Base-by-base conservation (phyloP, 75 land plant species). In the Cupressus sempervirens region DNA sequence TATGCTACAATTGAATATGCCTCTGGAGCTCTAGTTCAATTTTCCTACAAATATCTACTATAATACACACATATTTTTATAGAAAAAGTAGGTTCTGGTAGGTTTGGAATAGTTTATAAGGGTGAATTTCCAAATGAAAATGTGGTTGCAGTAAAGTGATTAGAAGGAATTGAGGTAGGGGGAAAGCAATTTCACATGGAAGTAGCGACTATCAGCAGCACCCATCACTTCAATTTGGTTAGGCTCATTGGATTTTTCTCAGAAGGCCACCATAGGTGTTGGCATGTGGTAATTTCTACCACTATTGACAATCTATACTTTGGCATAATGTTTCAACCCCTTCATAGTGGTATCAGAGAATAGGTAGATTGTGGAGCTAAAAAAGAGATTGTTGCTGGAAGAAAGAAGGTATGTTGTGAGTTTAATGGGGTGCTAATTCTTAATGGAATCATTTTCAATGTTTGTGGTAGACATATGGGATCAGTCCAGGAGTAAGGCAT, bases 191-290 rank as follows among this genome's bases (percentile, higher is more conserved):
- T 89, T 73, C 34, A 45, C 13, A 87, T 58, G 56, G 88, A 87
- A 68, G 80, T 89, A 12, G 83, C 89, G n/a, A 72, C 80, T 3
- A 89, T 89, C 41, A 54, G 86, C 41, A 79, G 85, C 23, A 87
- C 89, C 35, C 90, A 89, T 43, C 90, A 89, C 53, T 35, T 73
- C 79, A 84, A 89, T 68, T 56, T 89, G 77, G 85, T 89, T 53
- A 80, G 81, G 58, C 90, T 89, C 4, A 35, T 75, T n/a, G 90
- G 86, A 2, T 89, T 84, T 48, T 87, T 86, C 83, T 48, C 74
- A 15, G 90, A 87, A 53, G 79, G 86, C 5, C 35, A 46, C 3
- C 75, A 83, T 48, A 86, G 83, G 30, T n/a, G n/a, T n/a, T n/a
- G n/a, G n/a, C n/a, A n/a, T n/a, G n/a, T n/a, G n/a, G n/a, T n/a